Evolutionary conservation across 441 rosid species (phyloP).

Genomic region (Syzygium malaccense): DNA sequence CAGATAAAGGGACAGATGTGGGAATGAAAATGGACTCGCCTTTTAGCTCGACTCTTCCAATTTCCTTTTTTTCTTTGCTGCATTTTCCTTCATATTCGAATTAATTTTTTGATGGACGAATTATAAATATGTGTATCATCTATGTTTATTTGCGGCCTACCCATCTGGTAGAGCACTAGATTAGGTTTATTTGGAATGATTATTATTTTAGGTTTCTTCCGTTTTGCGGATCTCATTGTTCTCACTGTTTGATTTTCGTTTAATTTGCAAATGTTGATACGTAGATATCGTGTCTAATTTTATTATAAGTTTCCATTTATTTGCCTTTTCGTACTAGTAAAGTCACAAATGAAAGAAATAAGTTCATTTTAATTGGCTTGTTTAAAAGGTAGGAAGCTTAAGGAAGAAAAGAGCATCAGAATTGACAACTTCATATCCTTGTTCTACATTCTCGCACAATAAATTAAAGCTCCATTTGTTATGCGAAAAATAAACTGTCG

Average conservation of each 20-base stretch:
- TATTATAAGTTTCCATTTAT: not conserved
- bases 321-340: not conserved
- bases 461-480: not conserved
- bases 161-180: not conserved
- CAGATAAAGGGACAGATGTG: not conserved
- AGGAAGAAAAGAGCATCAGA: not conserved
- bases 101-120: not conserved
- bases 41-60: not conserved
- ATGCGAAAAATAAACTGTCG: not conserved
- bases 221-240: not conserved
- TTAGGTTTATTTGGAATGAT: not conserved
- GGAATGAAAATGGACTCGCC: not conserved
- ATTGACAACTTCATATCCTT: not conserved
- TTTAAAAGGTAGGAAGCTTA: not conserved
- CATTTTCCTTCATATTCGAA: not conserved
- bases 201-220: not conserved
- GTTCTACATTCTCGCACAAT: not conserved
- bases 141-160: not conserved
- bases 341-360: not conserved
- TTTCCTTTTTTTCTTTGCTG: not conserved
- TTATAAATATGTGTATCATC: not conserved
- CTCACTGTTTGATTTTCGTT: not conserved
- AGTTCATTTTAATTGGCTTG: not conserved
- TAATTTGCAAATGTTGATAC: not conserved
- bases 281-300: not conserved